Evolutionary conservation across 140 eudicot genomes (phyloP), one percentile per base, ranked within the genome.

Genomic region (Bidens hawaiensis): DNA sequence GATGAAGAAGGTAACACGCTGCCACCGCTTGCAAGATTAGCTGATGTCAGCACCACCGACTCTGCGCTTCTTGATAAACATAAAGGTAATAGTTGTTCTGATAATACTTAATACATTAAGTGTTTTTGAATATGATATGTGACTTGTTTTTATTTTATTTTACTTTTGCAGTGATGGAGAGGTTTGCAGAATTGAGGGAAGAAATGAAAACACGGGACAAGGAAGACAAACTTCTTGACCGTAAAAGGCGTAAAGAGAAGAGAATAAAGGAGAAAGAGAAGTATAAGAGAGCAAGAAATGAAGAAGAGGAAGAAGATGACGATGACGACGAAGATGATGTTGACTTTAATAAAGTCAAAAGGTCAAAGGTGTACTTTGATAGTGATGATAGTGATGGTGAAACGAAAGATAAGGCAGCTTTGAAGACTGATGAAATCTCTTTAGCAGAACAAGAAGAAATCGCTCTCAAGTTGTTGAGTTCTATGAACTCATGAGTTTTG

Each of bases 391-490:
- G 85, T 40, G 96, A 91, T 12, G 56, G 51, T 8, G 86, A 65
- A 38, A 62, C 50, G 74, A 68, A 43, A 64, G 68, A 73, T 73
- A 64, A 62, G 24, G 45, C 5, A 23, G 76, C 58, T 13, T 23
- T 76, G 31, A 59, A 65, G 60, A 65, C 84, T 0, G 85, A 69
- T 51, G 73, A 81, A 19, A 79, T 88, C 26, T 81, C 99, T 47
- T 57, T 94, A 55, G 90, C 82, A 0, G 90, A 93, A 71, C 99
- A 93, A 78, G 99, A 93, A 60, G 93, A 75, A 45, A 74, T 93
- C 43, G 99, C 99, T 17, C 95, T 93, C 21, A 85, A 85, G 76
- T 68, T 93, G 75, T 71, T 93, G 78, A 77, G 84, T 63, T 88
- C 96, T 63, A 81, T 88, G 96, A 69, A 88, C 64, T 70, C 60